phyloP scores from a whole-genome alignment of 495 filamentous ascomycete species.

The Neurospora intermedia region DNA sequence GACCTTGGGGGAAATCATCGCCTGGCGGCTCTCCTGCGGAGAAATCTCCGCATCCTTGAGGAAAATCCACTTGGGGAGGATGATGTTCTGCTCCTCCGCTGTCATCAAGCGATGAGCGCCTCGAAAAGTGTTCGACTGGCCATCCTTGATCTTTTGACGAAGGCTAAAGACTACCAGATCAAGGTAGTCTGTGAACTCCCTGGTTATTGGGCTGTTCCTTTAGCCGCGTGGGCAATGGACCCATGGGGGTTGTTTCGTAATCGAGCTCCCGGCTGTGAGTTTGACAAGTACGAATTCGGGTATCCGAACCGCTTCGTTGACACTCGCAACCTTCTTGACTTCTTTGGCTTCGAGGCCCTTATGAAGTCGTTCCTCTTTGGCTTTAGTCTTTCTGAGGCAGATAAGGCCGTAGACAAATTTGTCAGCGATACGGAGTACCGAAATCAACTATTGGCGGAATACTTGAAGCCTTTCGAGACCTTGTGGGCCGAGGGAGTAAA shows the following conservation, averaged over 20 bases:
- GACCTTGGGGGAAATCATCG: neutral
- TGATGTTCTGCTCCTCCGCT: neutral
- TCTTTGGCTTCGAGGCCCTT: neutral
- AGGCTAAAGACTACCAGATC: neutral
- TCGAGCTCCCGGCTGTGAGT: neutral
- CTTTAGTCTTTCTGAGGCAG: neutral
- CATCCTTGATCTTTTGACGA: neutral
- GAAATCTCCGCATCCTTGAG: neutral
- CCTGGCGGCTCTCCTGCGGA: neutral
- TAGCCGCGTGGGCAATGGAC: accelerated
- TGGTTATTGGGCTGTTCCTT: neutral
- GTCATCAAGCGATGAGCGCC: neutral
- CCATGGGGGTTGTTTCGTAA: neutral
- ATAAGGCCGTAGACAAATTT: neutral
- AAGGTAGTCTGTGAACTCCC: neutral
- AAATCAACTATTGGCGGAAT: neutral
- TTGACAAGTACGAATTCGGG: neutral
- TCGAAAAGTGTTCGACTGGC: neutral
- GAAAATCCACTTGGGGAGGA: neutral
- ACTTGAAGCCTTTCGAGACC: neutral
- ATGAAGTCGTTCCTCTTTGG: too few relatives aligned
- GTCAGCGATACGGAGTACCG: neutral
- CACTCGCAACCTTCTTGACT: neutral
- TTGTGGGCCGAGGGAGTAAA: neutral
- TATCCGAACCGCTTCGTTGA: neutral